Conservation (phyloP, 192 early-diverging fungal species). For the Nowakowskiella sp. region DNA sequence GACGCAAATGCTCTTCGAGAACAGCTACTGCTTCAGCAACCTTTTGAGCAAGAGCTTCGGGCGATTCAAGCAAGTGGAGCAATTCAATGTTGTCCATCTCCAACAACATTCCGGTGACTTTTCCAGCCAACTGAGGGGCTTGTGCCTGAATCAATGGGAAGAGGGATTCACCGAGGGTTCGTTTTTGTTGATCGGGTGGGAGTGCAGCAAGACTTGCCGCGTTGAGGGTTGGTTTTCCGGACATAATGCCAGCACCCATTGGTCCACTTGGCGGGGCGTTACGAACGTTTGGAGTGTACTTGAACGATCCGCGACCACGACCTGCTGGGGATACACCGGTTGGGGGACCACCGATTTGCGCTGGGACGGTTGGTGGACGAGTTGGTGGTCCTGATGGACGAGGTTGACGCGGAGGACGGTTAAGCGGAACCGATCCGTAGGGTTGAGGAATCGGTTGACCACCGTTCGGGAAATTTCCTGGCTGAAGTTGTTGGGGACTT, state of each 20-base stretch:
- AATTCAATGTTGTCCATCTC: constrained; percentile 98
- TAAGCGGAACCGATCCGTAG: too few species aligned
- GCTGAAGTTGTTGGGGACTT: too few species aligned
- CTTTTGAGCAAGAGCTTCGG: constrained; percentile 70
- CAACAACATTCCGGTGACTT: constrained; percentile 98
- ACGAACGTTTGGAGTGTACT: constrained; percentile 42
- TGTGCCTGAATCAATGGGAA: constrained; percentile 77
- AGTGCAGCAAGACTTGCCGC: constrained; percentile 76
- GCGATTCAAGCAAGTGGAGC: constrained; percentile 77
- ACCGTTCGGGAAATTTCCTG: too few species aligned
- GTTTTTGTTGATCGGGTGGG: constrained; percentile 84
- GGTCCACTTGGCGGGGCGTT: constrained; percentile 35
- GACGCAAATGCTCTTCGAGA: constrained; percentile 56
- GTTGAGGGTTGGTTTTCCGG: constrained; percentile 43
- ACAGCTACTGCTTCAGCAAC: constrained; percentile 81
- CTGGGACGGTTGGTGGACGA: too few species aligned
- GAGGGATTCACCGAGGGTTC: constrained; percentile 90
- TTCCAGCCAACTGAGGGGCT: constrained; percentile 74
- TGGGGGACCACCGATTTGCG: too few species aligned
- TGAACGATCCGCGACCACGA: constrained; percentile 34
- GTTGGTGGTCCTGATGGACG: too few species aligned
- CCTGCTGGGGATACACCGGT: constrained; percentile 17
- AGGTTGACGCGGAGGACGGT: too few species aligned
- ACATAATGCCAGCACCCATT: constrained; percentile 29
- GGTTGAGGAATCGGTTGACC: too few species aligned